phyloP scores from a whole-genome alignment of 2,329 filamentous ascomycete genomes.

The Arachnomyces sp. region DNA sequence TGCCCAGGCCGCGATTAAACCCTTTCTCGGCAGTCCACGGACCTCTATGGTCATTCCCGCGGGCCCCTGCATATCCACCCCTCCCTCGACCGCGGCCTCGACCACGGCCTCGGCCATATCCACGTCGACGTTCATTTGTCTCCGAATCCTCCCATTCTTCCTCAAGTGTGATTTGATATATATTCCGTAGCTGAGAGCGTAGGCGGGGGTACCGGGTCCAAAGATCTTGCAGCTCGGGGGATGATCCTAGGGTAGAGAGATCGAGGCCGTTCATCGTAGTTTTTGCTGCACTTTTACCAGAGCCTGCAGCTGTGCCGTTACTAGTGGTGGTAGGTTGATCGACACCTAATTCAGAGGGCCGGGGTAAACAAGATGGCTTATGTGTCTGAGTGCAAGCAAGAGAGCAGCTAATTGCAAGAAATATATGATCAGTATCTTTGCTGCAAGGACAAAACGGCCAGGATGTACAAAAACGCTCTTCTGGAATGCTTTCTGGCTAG shows the following conservation, averaged over 20 bases:
- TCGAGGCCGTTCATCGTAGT: conserved; percentile 4
- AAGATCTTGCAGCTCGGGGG: conserved; percentile 29
- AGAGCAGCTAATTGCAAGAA: conserved; percentile 26
- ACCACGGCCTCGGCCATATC: conserved; percentile 18
- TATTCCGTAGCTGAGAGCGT: conserved; percentile 32
- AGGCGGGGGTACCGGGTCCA: conserved; percentile 33
- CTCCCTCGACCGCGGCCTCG: conserved; percentile 20
- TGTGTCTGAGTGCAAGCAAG: conserved; percentile 39
- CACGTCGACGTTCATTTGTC: background rate
- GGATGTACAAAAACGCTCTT: no score
- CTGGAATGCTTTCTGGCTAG: no score
- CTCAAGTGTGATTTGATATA: conserved; percentile 34
- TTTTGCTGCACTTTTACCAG: background rate
- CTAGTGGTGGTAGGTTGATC: background rate
- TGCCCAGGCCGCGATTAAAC: conserved; percentile 34
- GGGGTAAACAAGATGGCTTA: conserved; percentile 36
- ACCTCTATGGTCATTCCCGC: conserved; percentile 13
- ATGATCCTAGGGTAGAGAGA: conserved; percentile 18
- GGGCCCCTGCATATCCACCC: conserved; percentile 13
- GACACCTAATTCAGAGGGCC: conserved; percentile 13
- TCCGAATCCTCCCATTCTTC: conserved; percentile 29
- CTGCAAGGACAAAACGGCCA: background rate
- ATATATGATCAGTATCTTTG: background rate
- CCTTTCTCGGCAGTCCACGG: conserved; percentile 36
- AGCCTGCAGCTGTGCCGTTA: background rate